A percentile compares a stretch with the other conserved stretches of the same genome.
Evolutionary conservation across 306 rosid genomes (phyloP).

Genomic region (Mucuna pruriens): DNA sequence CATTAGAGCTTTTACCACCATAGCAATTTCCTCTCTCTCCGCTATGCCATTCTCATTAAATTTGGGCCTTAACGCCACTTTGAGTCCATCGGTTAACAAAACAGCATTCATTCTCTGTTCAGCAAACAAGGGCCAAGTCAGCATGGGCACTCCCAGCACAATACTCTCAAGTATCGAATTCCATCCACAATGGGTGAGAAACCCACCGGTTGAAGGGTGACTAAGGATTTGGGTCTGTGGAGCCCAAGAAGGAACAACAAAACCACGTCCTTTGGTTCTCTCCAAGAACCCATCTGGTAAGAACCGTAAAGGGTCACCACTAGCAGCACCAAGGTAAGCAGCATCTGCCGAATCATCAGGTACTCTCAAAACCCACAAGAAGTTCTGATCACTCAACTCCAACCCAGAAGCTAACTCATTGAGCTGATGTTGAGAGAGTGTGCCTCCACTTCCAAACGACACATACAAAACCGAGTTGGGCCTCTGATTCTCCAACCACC

Average conservation of each 20-base stretch:
- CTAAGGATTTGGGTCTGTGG: constrained; percentile 40
- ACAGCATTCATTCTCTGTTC: constrained; percentile 35
- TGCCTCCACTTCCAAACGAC: constrained; percentile 37
- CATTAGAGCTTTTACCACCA: background rate
- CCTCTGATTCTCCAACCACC: constrained; percentile 36
- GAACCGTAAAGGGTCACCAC: constrained; percentile 5
- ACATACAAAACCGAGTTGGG: constrained; percentile 35
- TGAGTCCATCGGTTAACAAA: constrained; percentile 4
- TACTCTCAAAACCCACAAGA: constrained; percentile 38
- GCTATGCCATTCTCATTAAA: constrained; percentile 27
- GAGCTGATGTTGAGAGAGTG: background rate
- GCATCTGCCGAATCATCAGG: constrained; percentile 17
- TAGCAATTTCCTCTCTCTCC: constrained; percentile 9
- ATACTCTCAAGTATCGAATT: constrained; percentile 38
- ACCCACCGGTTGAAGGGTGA: constrained; percentile 40
- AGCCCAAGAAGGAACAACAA: constrained; percentile 38
- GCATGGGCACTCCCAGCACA: constrained; percentile 36
- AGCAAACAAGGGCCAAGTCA: constrained; percentile 35
- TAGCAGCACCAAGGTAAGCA: constrained; percentile 7
- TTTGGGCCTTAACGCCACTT: constrained; percentile 31
- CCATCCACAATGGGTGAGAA: constrained; percentile 48
- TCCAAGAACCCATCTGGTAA: constrained; percentile 27
- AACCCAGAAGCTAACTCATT: constrained; percentile 39
- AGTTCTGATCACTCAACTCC: constrained; percentile 33
- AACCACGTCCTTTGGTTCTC: constrained; percentile 33